Conservation (phyloP, 441 rosid species). For the Bocquillonia castaneifolia region DNA sequence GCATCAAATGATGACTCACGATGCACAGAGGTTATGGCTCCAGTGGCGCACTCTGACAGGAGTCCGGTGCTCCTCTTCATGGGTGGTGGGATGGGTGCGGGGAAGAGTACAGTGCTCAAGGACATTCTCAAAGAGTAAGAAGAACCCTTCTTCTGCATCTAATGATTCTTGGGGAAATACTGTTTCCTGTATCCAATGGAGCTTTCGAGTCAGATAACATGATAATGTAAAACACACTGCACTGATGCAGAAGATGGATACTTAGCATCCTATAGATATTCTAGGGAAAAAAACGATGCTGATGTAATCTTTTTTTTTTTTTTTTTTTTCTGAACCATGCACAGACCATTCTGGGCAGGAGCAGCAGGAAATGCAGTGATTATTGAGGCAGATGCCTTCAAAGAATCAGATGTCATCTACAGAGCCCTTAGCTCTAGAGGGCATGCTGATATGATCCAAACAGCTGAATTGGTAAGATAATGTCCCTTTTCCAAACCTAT, state of each 20-base stretch:
- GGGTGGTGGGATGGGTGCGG: conserved; percentile 99
- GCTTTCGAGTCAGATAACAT: too few species aligned
- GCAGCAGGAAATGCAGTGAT: conserved; percentile 82
- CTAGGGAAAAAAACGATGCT: not conserved
- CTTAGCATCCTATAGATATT: not conserved
- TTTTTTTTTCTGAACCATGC: conserved; percentile 26
- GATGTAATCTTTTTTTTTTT: too few species aligned
- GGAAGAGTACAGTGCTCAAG: conserved; percentile 94
- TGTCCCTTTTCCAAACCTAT: not conserved
- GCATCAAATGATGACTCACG: conserved; percentile 66
- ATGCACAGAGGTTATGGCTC: conserved; percentile 97
- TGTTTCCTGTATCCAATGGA: not conserved
- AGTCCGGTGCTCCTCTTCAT: conserved; percentile 90
- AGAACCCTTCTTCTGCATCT: not conserved
- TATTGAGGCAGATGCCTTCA: conserved; percentile 95
- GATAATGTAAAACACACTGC: too few species aligned
- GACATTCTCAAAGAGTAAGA: conserved; percentile 90
- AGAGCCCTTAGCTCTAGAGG: conserved; percentile 89
- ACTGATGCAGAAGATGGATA: not conserved
- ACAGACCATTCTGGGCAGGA: conserved; percentile 91
- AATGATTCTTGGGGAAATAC: not conserved
- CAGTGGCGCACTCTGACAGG: conserved; percentile 80
- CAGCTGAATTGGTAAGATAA: conserved; percentile 78
- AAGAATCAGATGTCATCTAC: conserved; percentile 89
- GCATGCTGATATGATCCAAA: conserved; percentile 83